These are phyloP conservation scores for Isabelozyma heimii DNA, from an alignment of 805 yeast genomes.

Conservation along the genomic window DNA sequence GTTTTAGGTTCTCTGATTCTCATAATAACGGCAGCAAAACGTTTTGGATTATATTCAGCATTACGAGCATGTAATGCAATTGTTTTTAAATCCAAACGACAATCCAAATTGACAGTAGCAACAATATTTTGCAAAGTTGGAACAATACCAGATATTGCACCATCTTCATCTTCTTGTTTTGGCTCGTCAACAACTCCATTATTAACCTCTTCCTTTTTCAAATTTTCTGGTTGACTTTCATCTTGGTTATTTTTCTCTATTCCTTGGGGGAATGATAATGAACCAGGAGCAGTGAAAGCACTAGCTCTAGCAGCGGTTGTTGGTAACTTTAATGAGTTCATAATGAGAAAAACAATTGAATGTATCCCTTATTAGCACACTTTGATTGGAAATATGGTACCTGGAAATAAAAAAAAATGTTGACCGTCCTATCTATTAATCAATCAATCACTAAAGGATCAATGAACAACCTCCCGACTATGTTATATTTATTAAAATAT, in stretches of 20 bases:
- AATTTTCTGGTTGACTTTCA: slow-evolving; percentile 8
- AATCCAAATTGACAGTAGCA: slow-evolving; percentile 95
- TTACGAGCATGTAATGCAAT: slow-evolving; percentile 98
- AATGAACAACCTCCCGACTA: neutral
- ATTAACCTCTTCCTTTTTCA: slow-evolving; percentile 11
- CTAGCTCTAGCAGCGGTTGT: slow-evolving; percentile 76
- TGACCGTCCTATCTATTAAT: neutral
- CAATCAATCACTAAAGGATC: neutral
- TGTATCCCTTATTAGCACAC: slow-evolving; percentile 31
- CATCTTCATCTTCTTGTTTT: slow-evolving; percentile 52
- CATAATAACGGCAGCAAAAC: slow-evolving; percentile 99
- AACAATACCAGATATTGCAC: slow-evolving; percentile 89
- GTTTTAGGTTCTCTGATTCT: slow-evolving; percentile 99
- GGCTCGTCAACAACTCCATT: slow-evolving; percentile 32
- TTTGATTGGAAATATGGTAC: neutral
- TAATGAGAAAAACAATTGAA: slow-evolving; percentile 43
- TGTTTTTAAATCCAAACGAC: slow-evolving; percentile 92
- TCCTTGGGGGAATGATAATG: slow-evolving; percentile 62
- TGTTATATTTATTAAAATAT: too few relatives aligned
- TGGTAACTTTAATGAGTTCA: slow-evolving; percentile 76
- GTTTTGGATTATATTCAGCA: slow-evolving; percentile 97
- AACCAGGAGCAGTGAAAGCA: slow-evolving; percentile 65
- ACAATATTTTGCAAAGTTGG: slow-evolving; percentile 95
- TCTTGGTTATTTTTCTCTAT: slow-evolving; percentile 19
- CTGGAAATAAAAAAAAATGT: neutral